Evolutionary conservation across 768 basidiomycete genomes (phyloP).

Genomic region (Rhodocollybia butyracea): DNA sequence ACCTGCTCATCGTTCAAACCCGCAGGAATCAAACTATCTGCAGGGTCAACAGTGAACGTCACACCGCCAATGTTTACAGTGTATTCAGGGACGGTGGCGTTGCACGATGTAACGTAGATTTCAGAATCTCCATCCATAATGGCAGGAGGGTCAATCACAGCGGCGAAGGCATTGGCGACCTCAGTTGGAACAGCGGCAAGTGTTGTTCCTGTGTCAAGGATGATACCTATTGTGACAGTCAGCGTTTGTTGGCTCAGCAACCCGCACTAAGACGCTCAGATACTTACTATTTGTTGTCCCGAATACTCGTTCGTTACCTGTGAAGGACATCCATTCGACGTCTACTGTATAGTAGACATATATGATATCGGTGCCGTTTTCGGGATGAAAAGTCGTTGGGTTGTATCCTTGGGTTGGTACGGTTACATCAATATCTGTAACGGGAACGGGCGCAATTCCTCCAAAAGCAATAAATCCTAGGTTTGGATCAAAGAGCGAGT

Average conservation of each 20-base stretch:
- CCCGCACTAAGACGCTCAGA: not conserved
- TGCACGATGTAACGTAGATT: constrained; percentile 16
- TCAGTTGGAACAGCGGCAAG: constrained; percentile 18
- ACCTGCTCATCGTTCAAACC: constrained; percentile 13
- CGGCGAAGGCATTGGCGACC: constrained; percentile 15
- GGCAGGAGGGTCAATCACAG: constrained; percentile 16
- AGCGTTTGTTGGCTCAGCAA: constrained; percentile 13
- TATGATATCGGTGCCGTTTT: constrained; percentile 6
- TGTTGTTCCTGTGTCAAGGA: constrained; percentile 14
- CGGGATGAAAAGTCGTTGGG: constrained; percentile 13
- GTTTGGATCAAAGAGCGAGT: constrained; percentile 15
- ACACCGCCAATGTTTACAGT: constrained; percentile 16
- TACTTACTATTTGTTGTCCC: constrained; percentile 10
- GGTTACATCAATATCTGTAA: constrained; percentile 13
- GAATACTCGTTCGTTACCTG: constrained; percentile 8
- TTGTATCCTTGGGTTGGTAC: constrained; percentile 20
- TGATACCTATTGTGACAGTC: not conserved
- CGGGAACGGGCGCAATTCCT: constrained; percentile 20
- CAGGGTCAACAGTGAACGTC: constrained; percentile 16
- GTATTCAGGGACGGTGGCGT: constrained; percentile 18
- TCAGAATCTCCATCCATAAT: constrained; percentile 11
- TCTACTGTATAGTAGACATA: constrained; percentile 21
- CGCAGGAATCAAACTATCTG: constrained; percentile 17
- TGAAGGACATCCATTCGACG: constrained; percentile 18
- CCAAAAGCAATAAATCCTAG: constrained; percentile 22